These are phyloP conservation scores for Skeletonema grethae DNA, from an alignment of 108 stramenopile genomes.

Conservation along the genomic window DNA sequence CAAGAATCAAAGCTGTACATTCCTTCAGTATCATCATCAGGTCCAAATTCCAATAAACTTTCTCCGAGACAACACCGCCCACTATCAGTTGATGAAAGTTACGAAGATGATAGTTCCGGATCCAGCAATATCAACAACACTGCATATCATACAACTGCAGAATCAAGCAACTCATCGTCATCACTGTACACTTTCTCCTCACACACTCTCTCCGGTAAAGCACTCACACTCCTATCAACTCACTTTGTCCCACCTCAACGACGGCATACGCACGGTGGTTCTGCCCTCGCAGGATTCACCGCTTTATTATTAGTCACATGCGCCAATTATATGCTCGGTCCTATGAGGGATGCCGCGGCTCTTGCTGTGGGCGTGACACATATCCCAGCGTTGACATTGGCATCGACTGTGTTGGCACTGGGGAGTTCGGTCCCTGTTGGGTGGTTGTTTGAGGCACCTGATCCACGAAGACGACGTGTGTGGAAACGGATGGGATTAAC, in stretches of 20 bases:
- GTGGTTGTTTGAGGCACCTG: conserved; percentile 92
- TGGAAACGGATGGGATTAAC: conserved; percentile 89
- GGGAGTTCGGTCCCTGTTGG: conserved; percentile 81
- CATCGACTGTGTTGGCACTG: conserved; percentile 75
- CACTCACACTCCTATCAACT: conserved; percentile 20
- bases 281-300: conserved; percentile 71
- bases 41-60: neutral
- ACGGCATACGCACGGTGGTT: conserved; percentile 36
- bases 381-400: conserved; percentile 78
- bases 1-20: conserved; percentile 1
- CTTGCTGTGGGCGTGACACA: conserved; percentile 78
- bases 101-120: neutral
- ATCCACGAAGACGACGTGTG: conserved; percentile 70
- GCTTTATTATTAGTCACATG: conserved; percentile 70
- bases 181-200: conserved; percentile 22
- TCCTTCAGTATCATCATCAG: neutral
- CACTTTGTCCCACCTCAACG: conserved; percentile 23
- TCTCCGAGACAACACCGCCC: neutral
- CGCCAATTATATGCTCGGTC: conserved; percentile 73
- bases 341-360: conserved; percentile 88
- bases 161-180: neutral
- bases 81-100: neutral
- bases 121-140: neutral
- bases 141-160: neutral
- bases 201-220: conserved; percentile 18